Percentiles rank a stretch among this genome's conserved stretches.
These are phyloP conservation scores for Evernia prunastri DNA, from an alignment of 495 filamentous ascomycete species.

Conservation along the genomic window DNA sequence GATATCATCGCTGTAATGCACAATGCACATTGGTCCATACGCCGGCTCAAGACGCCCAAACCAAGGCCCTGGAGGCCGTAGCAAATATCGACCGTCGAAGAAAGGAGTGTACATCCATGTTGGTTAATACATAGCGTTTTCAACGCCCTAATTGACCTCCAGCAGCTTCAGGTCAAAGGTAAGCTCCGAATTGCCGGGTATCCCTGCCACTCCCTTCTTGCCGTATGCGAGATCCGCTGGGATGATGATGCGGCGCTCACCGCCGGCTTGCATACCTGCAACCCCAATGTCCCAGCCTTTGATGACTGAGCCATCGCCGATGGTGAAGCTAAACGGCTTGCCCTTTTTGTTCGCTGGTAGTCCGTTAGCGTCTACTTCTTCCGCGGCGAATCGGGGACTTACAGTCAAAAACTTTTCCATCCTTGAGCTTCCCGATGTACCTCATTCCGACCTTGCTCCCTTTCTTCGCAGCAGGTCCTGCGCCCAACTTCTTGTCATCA, in stretches of 20 bases:
- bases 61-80: slow-evolving; percentile 3
- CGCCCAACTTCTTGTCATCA: slow-evolving; percentile 89
- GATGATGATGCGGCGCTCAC: slow-evolving; percentile 85
- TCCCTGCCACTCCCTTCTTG: slow-evolving; percentile 58
- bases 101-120: slow-evolving; percentile 24
- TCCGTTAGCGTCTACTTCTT: slow-evolving; percentile 5
- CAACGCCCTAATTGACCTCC: slow-evolving; percentile 48
- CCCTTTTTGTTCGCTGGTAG: slow-evolving; percentile 87
- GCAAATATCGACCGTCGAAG: slow-evolving; percentile 25
- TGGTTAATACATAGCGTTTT: background rate
- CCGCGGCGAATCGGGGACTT: slow-evolving; percentile 33
- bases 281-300: slow-evolving; percentile 98
- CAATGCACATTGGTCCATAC: slow-evolving; percentile 18
- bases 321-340: slow-evolving; percentile 89
- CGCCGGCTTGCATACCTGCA: slow-evolving; percentile 82
- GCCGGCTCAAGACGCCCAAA: slow-evolving; percentile 1
- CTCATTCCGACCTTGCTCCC: slow-evolving; percentile 85
- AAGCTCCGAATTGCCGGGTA: slow-evolving; percentile 83
- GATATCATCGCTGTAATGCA: slow-evolving; percentile 38
- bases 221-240: slow-evolving; percentile 83
- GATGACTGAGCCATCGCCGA: slow-evolving; percentile 91
- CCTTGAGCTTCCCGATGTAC: slow-evolving; percentile 92
- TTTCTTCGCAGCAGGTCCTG: slow-evolving; percentile 71
- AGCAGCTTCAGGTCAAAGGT: slow-evolving; percentile 90
- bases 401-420: slow-evolving; percentile 92